Conservation (phyloP, 2,329 filamentous ascomycete genomes). For the Cercospora janseana region DNA sequence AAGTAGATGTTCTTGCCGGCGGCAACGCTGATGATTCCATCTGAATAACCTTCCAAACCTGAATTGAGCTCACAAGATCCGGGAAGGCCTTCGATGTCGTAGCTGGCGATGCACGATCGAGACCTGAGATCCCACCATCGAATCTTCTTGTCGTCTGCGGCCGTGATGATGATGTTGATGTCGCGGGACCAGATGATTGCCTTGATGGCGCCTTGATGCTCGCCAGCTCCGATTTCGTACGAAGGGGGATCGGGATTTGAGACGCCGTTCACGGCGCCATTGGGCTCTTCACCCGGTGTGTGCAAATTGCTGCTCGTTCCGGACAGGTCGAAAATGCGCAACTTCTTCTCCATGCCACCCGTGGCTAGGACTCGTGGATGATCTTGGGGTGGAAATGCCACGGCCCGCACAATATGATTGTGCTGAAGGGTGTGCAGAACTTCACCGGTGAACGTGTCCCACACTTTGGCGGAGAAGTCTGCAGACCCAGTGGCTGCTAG, state of each 20-base stretch:
- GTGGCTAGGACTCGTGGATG: constrained; percentile 75
- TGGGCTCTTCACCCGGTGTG: constrained; percentile 19
- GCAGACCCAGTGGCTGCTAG: constrained; percentile 91
- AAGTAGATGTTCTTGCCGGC: constrained; percentile 95
- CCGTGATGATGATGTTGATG: constrained; percentile 84
- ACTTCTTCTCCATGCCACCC: constrained; percentile 92
- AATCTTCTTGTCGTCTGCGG: constrained; percentile 83
- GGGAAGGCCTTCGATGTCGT: constrained; percentile 78
- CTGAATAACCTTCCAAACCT: constrained; percentile 60
- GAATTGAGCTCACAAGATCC: constrained; percentile 87
- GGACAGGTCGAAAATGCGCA: constrained; percentile 86
- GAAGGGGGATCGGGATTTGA: constrained; percentile 47
- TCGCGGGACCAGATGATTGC: constrained; percentile 85
- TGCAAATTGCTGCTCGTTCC: constrained; percentile 46
- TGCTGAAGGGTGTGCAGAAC: constrained; percentile 83
- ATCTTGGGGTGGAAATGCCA: constrained; percentile 74
- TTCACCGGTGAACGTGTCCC: constrained; percentile 95
- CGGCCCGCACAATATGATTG: constrained; percentile 89
- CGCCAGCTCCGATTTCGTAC: constrained; percentile 83
- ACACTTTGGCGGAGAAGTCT: constrained; percentile 88
- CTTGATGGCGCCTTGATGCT: constrained; percentile 87
- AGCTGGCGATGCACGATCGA: constrained; percentile 70
- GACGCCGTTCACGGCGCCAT: constrained; percentile 9
- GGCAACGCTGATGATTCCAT: constrained; percentile 77
- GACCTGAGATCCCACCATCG: constrained; percentile 91